phyloP scores from a whole-genome alignment of 2,329 filamentous ascomycete species.

The Scolecobasidium constrictum region DNA sequence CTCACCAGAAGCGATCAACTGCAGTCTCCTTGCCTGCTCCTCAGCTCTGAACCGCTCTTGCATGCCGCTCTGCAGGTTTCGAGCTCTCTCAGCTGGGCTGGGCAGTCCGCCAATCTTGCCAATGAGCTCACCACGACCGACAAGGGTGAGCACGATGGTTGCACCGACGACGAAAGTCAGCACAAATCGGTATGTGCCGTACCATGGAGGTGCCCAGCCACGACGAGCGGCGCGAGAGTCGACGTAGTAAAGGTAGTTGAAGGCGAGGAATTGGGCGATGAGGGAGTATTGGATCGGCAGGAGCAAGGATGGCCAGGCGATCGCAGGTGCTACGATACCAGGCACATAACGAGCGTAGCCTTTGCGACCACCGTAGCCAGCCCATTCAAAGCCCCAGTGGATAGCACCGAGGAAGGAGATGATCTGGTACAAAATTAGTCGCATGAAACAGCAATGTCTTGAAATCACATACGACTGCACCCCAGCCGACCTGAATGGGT shows the following conservation, averaged over 20 bases:
- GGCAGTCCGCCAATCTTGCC: constrained; percentile 32
- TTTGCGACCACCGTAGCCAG: constrained; percentile 53
- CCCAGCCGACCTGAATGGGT: constrained; percentile 82
- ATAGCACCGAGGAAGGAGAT: constrained; percentile 89
- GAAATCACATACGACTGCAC: constrained; percentile 56
- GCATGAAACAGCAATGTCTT: constrained; percentile 5
- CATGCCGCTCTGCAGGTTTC: constrained; percentile 15
- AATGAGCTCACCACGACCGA: constrained; percentile 70
- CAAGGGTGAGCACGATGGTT: constrained; percentile 68
- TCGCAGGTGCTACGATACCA: constrained; percentile 64
- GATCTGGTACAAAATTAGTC: constrained; percentile 41
- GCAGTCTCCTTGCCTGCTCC: constrained; percentile 15
- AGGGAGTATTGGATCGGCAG: constrained; percentile 77
- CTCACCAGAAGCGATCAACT: constrained; percentile 2
- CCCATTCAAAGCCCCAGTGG: constrained; percentile 88
- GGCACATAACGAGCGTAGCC: constrained; percentile 75
- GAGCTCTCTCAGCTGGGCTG: constrained; percentile 4
- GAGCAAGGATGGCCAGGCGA: constrained; percentile 84
- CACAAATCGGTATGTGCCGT: constrained; percentile 80
- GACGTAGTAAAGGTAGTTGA: constrained; percentile 75
- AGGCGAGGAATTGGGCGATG: constrained; percentile 75
- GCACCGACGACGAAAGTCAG: constrained; percentile 81
- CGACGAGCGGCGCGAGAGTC: constrained; percentile 61
- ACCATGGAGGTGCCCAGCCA: constrained; percentile 80
- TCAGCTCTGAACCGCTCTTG: constrained; percentile 18